Base-by-base conservation (phyloP, 805 yeast genomes). In the Monosporozyma servazzii region DNA sequence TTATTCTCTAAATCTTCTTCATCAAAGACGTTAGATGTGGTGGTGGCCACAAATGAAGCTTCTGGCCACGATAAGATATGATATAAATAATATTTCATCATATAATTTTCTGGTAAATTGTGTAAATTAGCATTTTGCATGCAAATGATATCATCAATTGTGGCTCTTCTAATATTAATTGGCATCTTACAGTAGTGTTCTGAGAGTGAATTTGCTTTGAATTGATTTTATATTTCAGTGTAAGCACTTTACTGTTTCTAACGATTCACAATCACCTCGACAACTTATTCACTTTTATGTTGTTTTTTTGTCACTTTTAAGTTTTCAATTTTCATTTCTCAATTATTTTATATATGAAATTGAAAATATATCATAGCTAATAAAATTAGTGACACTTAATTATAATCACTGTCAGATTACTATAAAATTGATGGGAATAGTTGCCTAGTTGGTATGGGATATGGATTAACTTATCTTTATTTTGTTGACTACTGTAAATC, bases 31-130 rank as follows among this genome's bases (percentile, higher is more conserved):
- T 48, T 42, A 6, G 42, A 30, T 20, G 83, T 79, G 1, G 93
- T 84, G 1, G 91, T 84, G 17, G 99, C 99, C 37, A 93, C 98
- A 72, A 83, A 93, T 41, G 96, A 87, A 13, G 95, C 95, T 66
- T 91, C 96, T 1, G 99, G 99, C 99, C 99, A 93, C 37, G 97
- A 84, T 48, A 91, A 72, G 8, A 88, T 78, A 69, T 93, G 99
- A 69, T 93, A 93, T 76, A 93, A 78, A 71, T 93, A 93, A 71
- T 89, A 93, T 68, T 90, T 89, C 68, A 90, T 72, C 56, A 86
- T 84, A 66, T 93, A 93, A 71, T 93, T 93, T 67, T 93, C 99
- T 5, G 99, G 99, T 54, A 93, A 74, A 64, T 91, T 91, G 57
- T 85, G 85, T 67, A 90, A 72, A 66, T 90, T 90, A 55, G 96